phyloP scores from a whole-genome alignment of 2,329 filamentous ascomycete genomes.

The Ambrosiella xylebori region DNA sequence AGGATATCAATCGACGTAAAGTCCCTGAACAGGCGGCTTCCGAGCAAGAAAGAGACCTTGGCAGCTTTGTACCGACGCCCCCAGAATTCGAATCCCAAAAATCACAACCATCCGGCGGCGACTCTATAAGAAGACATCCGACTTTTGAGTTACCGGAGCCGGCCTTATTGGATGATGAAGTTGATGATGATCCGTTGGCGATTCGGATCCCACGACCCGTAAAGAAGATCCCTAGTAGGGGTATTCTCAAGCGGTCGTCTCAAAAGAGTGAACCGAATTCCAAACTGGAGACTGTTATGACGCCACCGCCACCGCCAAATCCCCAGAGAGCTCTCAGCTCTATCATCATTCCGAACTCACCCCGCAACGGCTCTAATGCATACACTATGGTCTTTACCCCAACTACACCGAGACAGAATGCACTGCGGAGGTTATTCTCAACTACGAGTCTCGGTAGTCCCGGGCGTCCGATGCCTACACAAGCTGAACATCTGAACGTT shows the following conservation, averaged over 20 bases:
- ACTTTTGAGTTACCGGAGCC: slow-evolving; percentile 37
- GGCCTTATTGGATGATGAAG: slow-evolving; percentile 24
- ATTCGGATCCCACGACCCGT: slow-evolving; percentile 2
- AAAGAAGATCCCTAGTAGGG: not conserved
- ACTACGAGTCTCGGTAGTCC: slow-evolving; percentile 14
- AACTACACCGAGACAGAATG: slow-evolving; percentile 17
- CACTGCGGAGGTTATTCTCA: slow-evolving; percentile 22
- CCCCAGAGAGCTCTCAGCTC: not conserved
- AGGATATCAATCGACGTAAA: not conserved
- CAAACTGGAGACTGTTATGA: not conserved
- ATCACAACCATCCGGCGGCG: not conserved
- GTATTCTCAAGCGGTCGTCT: slow-evolving; percentile 2
- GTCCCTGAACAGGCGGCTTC: not conserved
- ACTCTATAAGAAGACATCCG: slow-evolving; percentile 11
- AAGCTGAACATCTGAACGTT: slow-evolving; percentile 28
- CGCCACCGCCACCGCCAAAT: not conserved
- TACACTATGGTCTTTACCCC: slow-evolving; percentile 5
- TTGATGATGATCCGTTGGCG: not conserved
- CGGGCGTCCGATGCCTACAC: not conserved
- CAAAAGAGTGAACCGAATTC: not conserved
- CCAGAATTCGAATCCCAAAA: not conserved
- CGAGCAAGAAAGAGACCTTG: not conserved
- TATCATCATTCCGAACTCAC: not conserved
- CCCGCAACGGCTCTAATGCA: not conserved
- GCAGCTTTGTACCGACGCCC: slow-evolving; percentile 8